phyloP scores from a whole-genome alignment of 2,329 filamentous ascomycete species.

The Sporothrix pseudoabietina region DNA sequence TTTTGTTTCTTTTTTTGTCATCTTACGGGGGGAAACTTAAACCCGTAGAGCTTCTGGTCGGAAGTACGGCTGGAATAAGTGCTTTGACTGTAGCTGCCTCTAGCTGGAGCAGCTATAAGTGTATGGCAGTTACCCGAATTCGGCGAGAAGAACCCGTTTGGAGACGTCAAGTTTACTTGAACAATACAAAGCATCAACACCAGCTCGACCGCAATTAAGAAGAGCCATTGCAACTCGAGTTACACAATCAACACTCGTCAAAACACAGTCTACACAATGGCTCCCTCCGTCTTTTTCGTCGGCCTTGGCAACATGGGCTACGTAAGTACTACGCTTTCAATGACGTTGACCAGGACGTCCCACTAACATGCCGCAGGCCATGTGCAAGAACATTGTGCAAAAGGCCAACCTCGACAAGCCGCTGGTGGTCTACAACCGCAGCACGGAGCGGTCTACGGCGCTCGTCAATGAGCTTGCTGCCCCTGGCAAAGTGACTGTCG shows the following conservation, averaged over 20 bases:
- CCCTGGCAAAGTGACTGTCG: slow-evolving; percentile 63
- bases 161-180: not conserved
- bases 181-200: not conserved
- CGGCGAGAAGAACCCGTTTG: not conserved
- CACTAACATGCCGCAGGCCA: slow-evolving; percentile 57
- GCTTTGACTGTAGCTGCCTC: not conserved
- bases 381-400: slow-evolving; percentile 79
- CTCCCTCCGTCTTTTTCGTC: slow-evolving; percentile 70
- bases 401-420: slow-evolving; percentile 74
- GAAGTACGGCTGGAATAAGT: not conserved
- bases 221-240: not conserved
- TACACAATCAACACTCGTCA: slow-evolving; percentile 28
- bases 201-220: not conserved
- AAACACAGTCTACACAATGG: slow-evolving; percentile 46
- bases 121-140: not conserved
- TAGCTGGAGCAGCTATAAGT: slow-evolving; percentile 2
- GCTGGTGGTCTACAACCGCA: slow-evolving; percentile 80
- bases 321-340: slow-evolving; percentile 47
- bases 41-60: not conserved
- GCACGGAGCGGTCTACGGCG: slow-evolving; percentile 63
- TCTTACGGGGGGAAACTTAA: not conserved
- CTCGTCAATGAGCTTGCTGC: slow-evolving; percentile 62
- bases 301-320: slow-evolving; percentile 88
- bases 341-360: not conserved
- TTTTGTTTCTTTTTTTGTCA: not conserved